Evolutionary conservation across 495 filamentous ascomycete species (phyloP).

Genomic region (Pyronema domesticum): DNA sequence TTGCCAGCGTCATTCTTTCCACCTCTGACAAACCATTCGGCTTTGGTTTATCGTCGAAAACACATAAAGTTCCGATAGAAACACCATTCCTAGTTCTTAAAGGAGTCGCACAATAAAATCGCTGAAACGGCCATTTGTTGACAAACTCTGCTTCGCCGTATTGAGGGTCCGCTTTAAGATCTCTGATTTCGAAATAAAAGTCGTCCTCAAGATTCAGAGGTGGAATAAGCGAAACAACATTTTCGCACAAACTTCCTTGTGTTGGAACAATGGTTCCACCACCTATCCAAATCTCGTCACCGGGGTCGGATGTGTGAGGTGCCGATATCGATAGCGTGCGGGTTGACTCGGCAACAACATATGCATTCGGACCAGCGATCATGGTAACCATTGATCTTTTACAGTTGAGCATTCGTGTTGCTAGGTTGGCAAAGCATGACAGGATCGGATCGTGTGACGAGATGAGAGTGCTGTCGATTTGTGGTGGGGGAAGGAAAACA

Average conservation of each 20-base stretch:
- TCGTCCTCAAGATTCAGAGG: constrained; percentile 20
- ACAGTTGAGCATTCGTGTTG: constrained; percentile 34
- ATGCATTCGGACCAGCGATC: constrained; percentile 39
- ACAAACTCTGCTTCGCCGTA: constrained; percentile 33
- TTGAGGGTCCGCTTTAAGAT: constrained; percentile 33
- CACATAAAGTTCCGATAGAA: constrained; percentile 52
- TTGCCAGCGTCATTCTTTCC: constrained; percentile 29
- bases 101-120: constrained; percentile 48
- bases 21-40: constrained; percentile 26
- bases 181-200: constrained; percentile 31
- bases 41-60: constrained; percentile 41
- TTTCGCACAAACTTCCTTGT: constrained; percentile 32
- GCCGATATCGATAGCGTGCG: constrained; percentile 32
- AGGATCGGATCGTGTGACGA: constrained; percentile 38
- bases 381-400: constrained; percentile 42
- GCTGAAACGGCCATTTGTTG: constrained; percentile 28
- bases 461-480: neutral
- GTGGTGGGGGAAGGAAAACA: neutral
- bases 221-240: constrained; percentile 26
- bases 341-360: constrained; percentile 47
- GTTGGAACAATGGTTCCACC: constrained; percentile 29
- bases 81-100: constrained; percentile 49
- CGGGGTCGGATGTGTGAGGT: constrained; percentile 24
- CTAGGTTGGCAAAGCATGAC: constrained; percentile 46
- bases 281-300: constrained; percentile 29